phyloP scores from a whole-genome alignment of 2,329 filamentous ascomycete species.

The Teratosphaeria destructans region DNA sequence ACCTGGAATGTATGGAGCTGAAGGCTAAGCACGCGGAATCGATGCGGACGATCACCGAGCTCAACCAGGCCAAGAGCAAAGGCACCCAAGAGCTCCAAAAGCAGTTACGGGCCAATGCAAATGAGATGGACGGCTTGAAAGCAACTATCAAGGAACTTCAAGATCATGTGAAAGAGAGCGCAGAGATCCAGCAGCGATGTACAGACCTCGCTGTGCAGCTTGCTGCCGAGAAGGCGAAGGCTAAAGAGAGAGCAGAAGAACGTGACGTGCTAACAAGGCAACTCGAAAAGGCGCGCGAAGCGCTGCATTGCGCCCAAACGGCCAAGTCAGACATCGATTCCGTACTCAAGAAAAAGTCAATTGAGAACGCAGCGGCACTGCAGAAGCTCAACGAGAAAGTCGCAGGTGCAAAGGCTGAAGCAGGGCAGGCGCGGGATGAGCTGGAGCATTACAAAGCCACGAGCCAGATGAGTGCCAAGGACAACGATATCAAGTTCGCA shows the following conservation, averaged over 20 bases:
- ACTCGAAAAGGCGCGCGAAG: slow-evolving; percentile 2
- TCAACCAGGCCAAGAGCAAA: not conserved
- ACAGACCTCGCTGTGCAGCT: slow-evolving; percentile 1
- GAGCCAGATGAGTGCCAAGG: not conserved
- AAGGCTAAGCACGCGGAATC: not conserved
- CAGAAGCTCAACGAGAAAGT: not conserved
- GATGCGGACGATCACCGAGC: not conserved
- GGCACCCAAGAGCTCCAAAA: not conserved
- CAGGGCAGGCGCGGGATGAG: not conserved
- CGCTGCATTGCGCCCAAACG: not conserved
- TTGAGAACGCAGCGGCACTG: not conserved
- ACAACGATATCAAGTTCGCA: not conserved
- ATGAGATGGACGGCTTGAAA: not conserved
- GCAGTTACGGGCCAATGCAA: not conserved
- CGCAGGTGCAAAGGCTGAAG: not conserved
- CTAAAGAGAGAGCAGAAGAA: not conserved
- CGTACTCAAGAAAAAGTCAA: not conserved
- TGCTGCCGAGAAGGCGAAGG: not conserved
- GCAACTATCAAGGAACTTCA: not conserved
- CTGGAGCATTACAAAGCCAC: not conserved
- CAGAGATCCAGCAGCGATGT: not conserved
- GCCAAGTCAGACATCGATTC: not conserved
- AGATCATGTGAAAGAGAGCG: not conserved
- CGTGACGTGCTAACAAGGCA: slow-evolving; percentile 1
- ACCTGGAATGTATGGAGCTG: not conserved